phyloP scores from a whole-genome alignment of 805 yeast species.

The Yarrowia alimentaria region DNA sequence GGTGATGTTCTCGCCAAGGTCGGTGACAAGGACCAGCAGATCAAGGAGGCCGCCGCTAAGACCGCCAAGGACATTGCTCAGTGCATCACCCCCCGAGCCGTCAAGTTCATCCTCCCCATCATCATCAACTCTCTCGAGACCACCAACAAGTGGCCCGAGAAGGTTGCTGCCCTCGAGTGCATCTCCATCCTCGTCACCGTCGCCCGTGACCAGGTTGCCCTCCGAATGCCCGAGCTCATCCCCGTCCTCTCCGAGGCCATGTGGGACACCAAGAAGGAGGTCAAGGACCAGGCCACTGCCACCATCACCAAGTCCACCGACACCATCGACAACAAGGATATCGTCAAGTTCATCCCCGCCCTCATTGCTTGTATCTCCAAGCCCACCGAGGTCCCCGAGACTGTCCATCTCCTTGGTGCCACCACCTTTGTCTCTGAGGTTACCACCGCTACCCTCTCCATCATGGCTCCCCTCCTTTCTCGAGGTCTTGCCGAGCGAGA shows the following conservation, averaged over 20 bases:
- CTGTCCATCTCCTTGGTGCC: constrained; percentile 98
- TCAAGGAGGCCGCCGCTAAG: constrained; percentile 67
- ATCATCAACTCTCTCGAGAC: constrained; percentile 63
- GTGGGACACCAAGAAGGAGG: constrained; percentile 99
- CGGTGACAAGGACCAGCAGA: constrained; percentile 85
- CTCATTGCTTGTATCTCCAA: constrained; percentile 94
- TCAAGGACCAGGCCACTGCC: constrained; percentile 92
- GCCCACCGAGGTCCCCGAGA: constrained; percentile 97
- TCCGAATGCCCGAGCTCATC: constrained; percentile 99
- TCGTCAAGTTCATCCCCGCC: constrained; percentile 97
- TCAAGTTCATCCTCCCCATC: constrained; percentile 85
- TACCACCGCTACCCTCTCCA: constrained; percentile 98
- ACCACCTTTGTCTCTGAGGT: constrained; percentile 99
- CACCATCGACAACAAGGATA: constrained; percentile 99
- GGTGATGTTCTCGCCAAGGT: constrained; percentile 68
- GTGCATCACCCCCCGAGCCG: constrained; percentile 87
- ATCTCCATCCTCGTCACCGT: constrained; percentile 84
- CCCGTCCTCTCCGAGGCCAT: constrained; percentile 98
- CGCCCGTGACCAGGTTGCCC: constrained; percentile 93
- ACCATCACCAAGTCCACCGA: constrained; percentile 96
- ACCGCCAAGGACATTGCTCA: constrained; percentile 76
- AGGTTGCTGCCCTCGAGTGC: constrained; percentile 84
- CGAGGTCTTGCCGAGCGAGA: constrained; percentile 99
- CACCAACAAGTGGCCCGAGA: constrained; percentile 94
- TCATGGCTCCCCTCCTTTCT: constrained; percentile 97